Base-by-base conservation (phyloP, 2,329 filamentous ascomycete genomes). In the Celoporthe dispersa region DNA sequence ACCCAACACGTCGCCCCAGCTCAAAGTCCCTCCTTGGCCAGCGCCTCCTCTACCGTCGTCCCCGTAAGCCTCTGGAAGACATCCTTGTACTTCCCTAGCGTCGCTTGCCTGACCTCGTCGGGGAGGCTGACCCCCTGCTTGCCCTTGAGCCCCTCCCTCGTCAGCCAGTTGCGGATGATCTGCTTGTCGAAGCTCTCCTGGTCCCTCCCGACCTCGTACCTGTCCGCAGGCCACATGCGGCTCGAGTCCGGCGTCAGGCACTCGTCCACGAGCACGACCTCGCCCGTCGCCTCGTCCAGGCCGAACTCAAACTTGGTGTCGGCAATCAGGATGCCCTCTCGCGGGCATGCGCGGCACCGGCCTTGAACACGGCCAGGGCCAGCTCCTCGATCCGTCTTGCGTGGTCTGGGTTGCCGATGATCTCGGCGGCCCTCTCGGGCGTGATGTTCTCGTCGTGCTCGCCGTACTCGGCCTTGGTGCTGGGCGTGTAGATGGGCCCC, bases 181-280 rank as follows among this genome's bases (percentile, higher is more conserved):
- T 94, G 92, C 85, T 98, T 98, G 79, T 98, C 94, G 75, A 95
- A 96, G 81, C 92, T 96, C 68, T 91, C 87, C 83, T 97, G 94
- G 69, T 91, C 86, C 72, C 85, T 85, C 1, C 94, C 94, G 25
- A 92, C 81, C 77, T 90, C 86, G 78, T 95, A 97, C 61, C 85
- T 85, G 59, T 89, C 89, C 73, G 86, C 88, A 0, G 90, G 90
- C 94, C 95, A 98, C 85, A 97, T 97, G 22, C 94, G 88, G 65
- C 92, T 95, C 68, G 88, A 91, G 79, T 94, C 91, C 2, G 94
- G 94, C 9, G 94, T 97, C 63, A 97, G 83, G 31, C 97, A 93
- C 82, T 97, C 94, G 77, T 97, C 94, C 5, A 94, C 89, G 66
- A 95, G 84, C 48, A 94, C 88, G 9, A 96, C 86, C 75, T 92